These are phyloP conservation scores for Wolfiporia cocos DNA, from an alignment of 1,284 basidiomycete genomes.

Conservation along the genomic window DNA sequence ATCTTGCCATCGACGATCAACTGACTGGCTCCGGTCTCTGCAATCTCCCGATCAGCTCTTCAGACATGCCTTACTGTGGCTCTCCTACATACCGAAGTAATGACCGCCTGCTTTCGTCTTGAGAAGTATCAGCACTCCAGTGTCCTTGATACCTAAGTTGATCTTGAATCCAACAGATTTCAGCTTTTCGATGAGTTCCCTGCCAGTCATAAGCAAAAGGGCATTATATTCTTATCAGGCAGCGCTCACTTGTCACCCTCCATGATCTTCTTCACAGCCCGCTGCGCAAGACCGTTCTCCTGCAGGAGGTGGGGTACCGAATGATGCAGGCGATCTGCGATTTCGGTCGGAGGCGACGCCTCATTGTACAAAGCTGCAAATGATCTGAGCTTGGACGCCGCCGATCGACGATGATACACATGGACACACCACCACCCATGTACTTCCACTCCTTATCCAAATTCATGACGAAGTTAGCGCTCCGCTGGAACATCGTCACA, in stretches of 20 bases:
- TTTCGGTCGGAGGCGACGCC: slow-evolving; percentile 38
- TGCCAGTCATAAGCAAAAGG: no score
- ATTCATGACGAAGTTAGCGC: slow-evolving; percentile 57
- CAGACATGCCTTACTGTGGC: no score
- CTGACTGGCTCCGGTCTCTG: slow-evolving; percentile 59
- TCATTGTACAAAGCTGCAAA: slow-evolving; percentile 46
- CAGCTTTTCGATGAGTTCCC: slow-evolving; percentile 50
- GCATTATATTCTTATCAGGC: no score
- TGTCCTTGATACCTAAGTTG: slow-evolving; percentile 46
- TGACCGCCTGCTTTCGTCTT: slow-evolving; percentile 32
- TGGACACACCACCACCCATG: slow-evolving; percentile 29
- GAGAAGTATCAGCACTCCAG: slow-evolving; percentile 42
- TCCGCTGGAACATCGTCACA: slow-evolving; percentile 59
- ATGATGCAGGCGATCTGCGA: slow-evolving; percentile 45
- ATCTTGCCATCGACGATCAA: slow-evolving; percentile 65
- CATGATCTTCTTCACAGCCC: slow-evolving; percentile 39
- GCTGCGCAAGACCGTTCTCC: slow-evolving; percentile 35
- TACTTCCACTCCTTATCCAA: slow-evolving; percentile 10
- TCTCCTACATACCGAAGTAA: slow-evolving; percentile 38
- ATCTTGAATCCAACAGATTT: slow-evolving; percentile 52
- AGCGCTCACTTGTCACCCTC: slow-evolving; percentile 39
- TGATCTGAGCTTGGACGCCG: no score
- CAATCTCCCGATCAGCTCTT: no score
- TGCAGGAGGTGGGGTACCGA: slow-evolving; percentile 42
- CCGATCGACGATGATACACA: no score